Conservation (phyloP, 345 rosid species). For the Hibiscus syriacus region DNA sequence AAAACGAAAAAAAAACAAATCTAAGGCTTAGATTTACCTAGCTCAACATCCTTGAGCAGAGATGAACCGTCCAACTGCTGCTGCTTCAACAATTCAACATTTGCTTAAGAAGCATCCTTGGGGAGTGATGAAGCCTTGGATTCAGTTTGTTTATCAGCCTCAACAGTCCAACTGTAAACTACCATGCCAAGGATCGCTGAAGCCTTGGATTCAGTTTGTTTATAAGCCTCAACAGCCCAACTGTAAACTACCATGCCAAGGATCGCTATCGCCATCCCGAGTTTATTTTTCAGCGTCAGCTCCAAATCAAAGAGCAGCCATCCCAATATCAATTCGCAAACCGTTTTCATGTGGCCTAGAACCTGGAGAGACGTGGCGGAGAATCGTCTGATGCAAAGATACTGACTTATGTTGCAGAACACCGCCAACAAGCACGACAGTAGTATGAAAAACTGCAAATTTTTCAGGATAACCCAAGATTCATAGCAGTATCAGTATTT, state of each 20-base stretch:
- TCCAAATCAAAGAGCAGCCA: conserved; percentile 37
- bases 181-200: conserved; percentile 36
- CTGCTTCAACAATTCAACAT: conserved; percentile 15
- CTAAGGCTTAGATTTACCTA: conserved; percentile 13
- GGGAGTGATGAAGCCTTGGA: background rate
- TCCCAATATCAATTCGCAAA: conserved; percentile 32
- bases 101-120: conserved; percentile 13
- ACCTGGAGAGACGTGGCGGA: conserved; percentile 41
- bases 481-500: background rate
- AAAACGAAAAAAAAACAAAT: too few species aligned
- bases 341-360: conserved; percentile 48
- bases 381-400: conserved; percentile 46
- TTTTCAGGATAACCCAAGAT: background rate
- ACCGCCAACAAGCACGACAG: conserved; percentile 42
- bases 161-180: conserved; percentile 30
- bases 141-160: conserved; percentile 14
- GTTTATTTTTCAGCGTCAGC: conserved; percentile 28
- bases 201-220: too few species aligned
- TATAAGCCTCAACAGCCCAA: conserved; percentile 31
- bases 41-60: conserved; percentile 18
- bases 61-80: conserved; percentile 1
- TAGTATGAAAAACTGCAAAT: conserved; percentile 30
- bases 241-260: conserved; percentile 34
- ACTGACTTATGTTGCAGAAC: conserved; percentile 43
- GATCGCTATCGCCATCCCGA: conserved; percentile 37